A percentile compares a stretch with the other conserved stretches of the same genome.
These are phyloP conservation scores for Grosmannia huntii DNA, from an alignment of 2,329 filamentous ascomycete genomes.

Conservation along the genomic window DNA sequence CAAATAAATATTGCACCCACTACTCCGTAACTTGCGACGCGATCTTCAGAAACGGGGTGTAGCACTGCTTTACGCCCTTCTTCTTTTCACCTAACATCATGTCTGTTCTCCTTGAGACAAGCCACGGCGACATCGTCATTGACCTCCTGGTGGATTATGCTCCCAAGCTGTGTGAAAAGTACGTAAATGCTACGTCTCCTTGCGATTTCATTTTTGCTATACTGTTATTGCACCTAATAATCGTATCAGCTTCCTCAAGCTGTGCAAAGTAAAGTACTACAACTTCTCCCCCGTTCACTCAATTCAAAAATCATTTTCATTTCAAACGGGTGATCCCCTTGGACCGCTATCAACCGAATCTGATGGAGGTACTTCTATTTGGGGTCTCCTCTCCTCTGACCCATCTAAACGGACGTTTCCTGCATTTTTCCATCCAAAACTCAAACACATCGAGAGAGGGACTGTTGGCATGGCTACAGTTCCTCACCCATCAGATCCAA, in stretches of 20 bases:
- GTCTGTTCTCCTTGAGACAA: constrained; percentile 92
- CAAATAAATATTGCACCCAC: neutral
- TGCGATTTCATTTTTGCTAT: neutral
- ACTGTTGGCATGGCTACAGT: constrained; percentile 98
- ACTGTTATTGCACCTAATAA: neutral
- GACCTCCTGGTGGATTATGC: constrained; percentile 82
- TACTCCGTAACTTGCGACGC: neutral
- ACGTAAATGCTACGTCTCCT: constrained; percentile 27
- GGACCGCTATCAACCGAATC: constrained; percentile 74
- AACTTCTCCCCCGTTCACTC: constrained; percentile 90
- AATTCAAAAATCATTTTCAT: constrained; percentile 89
- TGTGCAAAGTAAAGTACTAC: constrained; percentile 99
- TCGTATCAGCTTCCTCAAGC: constrained; percentile 77
- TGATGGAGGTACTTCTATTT: constrained; percentile 88
- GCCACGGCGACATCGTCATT: constrained; percentile 84
- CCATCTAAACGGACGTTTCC: constrained; percentile 63
- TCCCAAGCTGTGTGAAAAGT: constrained; percentile 92
- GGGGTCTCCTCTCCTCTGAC: constrained; percentile 62
- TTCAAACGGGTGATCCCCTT: constrained; percentile 89
- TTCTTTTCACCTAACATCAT: constrained; percentile 33
- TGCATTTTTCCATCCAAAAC: constrained; percentile 72
- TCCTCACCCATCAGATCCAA: constrained; percentile 60
- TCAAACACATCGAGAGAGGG: constrained; percentile 79
- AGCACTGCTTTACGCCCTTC: neutral
- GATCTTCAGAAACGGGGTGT: neutral